Evolutionary conservation across 352 stramenopile genomes (phyloP).

Genomic region (Phytopythium mirpurense): DNA sequence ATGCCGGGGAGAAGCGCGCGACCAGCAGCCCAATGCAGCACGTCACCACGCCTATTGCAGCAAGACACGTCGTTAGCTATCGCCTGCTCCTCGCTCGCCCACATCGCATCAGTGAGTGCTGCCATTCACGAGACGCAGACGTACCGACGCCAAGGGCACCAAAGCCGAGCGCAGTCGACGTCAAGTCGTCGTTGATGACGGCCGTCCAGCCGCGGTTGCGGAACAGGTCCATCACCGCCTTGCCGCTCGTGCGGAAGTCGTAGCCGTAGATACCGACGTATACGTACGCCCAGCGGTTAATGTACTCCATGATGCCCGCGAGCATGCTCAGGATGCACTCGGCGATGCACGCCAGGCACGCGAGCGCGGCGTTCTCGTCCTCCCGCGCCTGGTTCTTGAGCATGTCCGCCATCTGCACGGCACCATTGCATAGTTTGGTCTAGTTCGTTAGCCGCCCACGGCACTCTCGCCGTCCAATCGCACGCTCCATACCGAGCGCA

Average conservation of each 20-base stretch:
- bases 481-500: too few relatives aligned
- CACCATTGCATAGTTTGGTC: too few relatives aligned
- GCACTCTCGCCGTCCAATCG: too few relatives aligned
- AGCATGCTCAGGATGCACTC: constrained; percentile 79
- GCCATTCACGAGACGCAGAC: neutral
- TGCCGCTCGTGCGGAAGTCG: constrained; percentile 73
- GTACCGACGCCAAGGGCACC: constrained; percentile 65
- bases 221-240: constrained; percentile 79
- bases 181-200: constrained; percentile 88
- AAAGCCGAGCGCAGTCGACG: constrained; percentile 74
- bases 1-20: constrained; percentile 51
- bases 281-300: constrained; percentile 87
- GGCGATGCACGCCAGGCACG: constrained; percentile 59
- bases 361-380: constrained; percentile 71
- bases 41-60: constrained; percentile 35
- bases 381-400: too few relatives aligned
- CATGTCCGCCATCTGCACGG: too few relatives aligned
- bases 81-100: too few relatives aligned
- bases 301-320: constrained; percentile 84
- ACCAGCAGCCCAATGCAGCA: constrained; percentile 61
- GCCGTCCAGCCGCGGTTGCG: constrained; percentile 75
- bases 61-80: too few relatives aligned
- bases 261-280: constrained; percentile 88
- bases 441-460: too few relatives aligned
- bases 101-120: neutral